phyloP scores from a whole-genome alignment of 2,329 filamentous ascomycete species.

The Chalaropsis ovoidea region DNA sequence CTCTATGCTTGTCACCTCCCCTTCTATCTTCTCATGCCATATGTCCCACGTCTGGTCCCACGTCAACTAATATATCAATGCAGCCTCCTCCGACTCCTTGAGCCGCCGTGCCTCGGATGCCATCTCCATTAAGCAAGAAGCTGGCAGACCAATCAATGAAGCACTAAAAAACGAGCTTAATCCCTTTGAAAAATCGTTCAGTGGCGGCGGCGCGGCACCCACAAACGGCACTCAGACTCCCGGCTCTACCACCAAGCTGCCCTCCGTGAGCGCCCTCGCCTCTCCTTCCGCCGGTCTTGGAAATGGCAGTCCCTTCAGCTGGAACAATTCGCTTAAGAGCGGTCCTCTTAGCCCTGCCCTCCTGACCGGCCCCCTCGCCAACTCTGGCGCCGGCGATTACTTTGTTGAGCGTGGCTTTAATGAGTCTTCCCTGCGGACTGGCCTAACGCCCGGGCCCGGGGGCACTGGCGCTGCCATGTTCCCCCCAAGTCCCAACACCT shows the following conservation, averaged over 20 bases:
- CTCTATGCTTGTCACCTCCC: not conserved
- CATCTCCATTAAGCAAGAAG: slow-evolving; percentile 19
- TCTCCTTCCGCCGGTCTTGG: slow-evolving; percentile 59
- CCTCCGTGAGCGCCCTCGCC: slow-evolving; percentile 80
- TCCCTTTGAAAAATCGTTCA: slow-evolving; percentile 93
- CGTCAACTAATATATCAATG: not conserved
- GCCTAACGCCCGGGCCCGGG: slow-evolving; percentile 84
- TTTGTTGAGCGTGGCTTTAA: slow-evolving; percentile 86
- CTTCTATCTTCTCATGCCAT: not conserved
- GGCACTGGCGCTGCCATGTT: slow-evolving; percentile 72
- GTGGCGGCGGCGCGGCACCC: slow-evolving; percentile 37
- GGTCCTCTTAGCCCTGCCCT: slow-evolving; percentile 94
- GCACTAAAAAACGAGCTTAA: slow-evolving; percentile 73
- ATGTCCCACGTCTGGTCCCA: not conserved
- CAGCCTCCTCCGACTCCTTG: slow-evolving; percentile 15
- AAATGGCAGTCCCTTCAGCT: slow-evolving; percentile 23
- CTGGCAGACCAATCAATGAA: slow-evolving; percentile 14
- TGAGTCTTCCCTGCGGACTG: slow-evolving; percentile 86
- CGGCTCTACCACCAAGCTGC: slow-evolving; percentile 64
- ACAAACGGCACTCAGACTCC: slow-evolving; percentile 52
- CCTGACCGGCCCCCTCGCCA: slow-evolving; percentile 84
- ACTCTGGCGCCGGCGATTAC: slow-evolving; percentile 69
- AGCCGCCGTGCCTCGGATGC: slow-evolving; percentile 14
- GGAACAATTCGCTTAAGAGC: slow-evolving; percentile 65
- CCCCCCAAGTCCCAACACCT: slow-evolving; percentile 77